Evolutionary conservation across 768 basidiomycete species (phyloP).

Genomic region (Suillus paluster): DNA sequence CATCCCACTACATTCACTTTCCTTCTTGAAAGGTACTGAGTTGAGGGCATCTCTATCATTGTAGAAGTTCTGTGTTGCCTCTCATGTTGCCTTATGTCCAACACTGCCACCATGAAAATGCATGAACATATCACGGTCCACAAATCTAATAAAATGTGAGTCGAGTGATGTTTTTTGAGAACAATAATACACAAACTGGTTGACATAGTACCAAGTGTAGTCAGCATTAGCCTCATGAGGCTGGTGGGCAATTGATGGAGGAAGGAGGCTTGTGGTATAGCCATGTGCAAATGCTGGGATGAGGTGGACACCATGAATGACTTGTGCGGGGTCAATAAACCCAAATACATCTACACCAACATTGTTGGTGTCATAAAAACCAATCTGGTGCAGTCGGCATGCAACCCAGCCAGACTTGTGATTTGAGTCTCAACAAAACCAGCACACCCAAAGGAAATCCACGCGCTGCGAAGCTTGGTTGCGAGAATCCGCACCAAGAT

Average conservation of each 20-base stretch:
- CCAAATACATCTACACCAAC: slow-evolving; percentile 43
- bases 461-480: slow-evolving; percentile 31
- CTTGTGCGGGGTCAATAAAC: slow-evolving; percentile 46
- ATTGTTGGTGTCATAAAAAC: slow-evolving; percentile 38
- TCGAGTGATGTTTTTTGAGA: too few species aligned
- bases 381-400: slow-evolving; percentile 40
- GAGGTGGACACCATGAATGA: slow-evolving; percentile 46
- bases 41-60: slow-evolving; percentile 2
- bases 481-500: slow-evolving; percentile 16
- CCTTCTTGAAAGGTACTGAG: neutral
- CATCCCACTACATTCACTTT: neutral
- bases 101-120: slow-evolving; percentile 33
- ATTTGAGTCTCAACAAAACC: slow-evolving; percentile 36
- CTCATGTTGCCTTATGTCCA: slow-evolving; percentile 26
- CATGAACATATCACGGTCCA: slow-evolving; percentile 39
- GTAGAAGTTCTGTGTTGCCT: neutral
- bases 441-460: slow-evolving; percentile 47
- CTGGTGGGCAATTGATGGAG: slow-evolving; percentile 11
- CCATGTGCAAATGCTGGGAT: slow-evolving; percentile 42
- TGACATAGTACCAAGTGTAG: slow-evolving; percentile 38
- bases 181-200: too few species aligned
- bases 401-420: slow-evolving; percentile 29
- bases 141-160: slow-evolving; percentile 39
- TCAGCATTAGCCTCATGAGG: slow-evolving; percentile 28
- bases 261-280: slow-evolving; percentile 12